Evolutionary conservation across 495 filamentous ascomycete species (phyloP).

Genomic region (Oidiodendron maius): DNA sequence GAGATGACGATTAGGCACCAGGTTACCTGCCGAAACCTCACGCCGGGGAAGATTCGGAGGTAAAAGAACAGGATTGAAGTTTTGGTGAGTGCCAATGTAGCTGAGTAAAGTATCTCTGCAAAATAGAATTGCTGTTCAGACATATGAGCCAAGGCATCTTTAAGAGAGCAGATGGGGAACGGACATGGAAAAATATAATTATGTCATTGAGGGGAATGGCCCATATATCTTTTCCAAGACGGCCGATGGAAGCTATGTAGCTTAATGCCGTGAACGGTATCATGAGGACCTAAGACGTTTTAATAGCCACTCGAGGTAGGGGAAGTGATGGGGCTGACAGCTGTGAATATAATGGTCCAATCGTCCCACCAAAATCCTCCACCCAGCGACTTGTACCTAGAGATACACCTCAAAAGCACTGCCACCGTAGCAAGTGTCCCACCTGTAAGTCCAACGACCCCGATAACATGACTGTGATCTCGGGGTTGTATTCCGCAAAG

Average conservation of each 20-base stretch:
- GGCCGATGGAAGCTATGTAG: slow-evolving; percentile 3
- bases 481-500: slow-evolving; percentile 4
- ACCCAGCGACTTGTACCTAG: slow-evolving; percentile 3
- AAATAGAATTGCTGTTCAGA: slow-evolving; percentile 5
- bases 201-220: slow-evolving; percentile 3
- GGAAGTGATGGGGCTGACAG: not conserved
- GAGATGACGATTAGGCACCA: slow-evolving; percentile 5
- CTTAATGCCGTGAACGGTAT: slow-evolving; percentile 1
- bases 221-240: slow-evolving; percentile 5
- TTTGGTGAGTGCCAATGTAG: slow-evolving; percentile 2
- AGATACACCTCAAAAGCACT: not conserved
- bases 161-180: not conserved
- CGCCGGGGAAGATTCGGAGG: slow-evolving; percentile 1
- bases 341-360: slow-evolving; percentile 5
- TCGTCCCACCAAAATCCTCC: slow-evolving; percentile 6
- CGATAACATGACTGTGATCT: slow-evolving; percentile 4
- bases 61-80: slow-evolving; percentile 3
- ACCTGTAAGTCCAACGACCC: slow-evolving; percentile 1
- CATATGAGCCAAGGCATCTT: not conserved
- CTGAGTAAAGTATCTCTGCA: slow-evolving; percentile 1
- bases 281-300: slow-evolving; percentile 2
- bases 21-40: slow-evolving; percentile 1
- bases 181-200: slow-evolving; percentile 3
- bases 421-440: slow-evolving; percentile 1
- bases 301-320: not conserved